Evolutionary conservation across 768 basidiomycete genomes (phyloP), one percentile per base, ranked within the genome.

Genomic region (Termitomyces sp.): DNA sequence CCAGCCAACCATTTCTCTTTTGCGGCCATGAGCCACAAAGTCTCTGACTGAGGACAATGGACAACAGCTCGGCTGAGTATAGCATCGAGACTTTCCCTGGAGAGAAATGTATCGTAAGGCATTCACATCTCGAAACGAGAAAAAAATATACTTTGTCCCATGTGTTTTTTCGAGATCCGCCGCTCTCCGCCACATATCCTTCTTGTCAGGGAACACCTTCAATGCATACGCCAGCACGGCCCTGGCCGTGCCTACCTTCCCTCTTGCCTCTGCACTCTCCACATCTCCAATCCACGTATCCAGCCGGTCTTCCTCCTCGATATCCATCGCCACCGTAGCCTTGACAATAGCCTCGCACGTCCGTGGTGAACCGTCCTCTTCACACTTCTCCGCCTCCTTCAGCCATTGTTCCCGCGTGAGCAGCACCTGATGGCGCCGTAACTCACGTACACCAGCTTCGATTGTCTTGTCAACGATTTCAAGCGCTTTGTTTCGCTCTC

Each of bases 11-110:
- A 99, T 72, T 94, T 92, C 77, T 98, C 96, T 75, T 99, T 99
- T 3, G 96, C 97, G 55, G 89, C 85, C 95, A 98, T 98, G 37
- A 98, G 82, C 97, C 97, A 98, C 5, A 99, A 79, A 0, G 94
- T 91, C 73, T 98, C 96, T 1, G 95, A 96, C 66, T 95, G 93
- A 0, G 96, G 97, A 67, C 94, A 96, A 70, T 94, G 88, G 58
- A 89, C 81, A 31, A 96, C 94, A 0, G 96, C 95, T 37, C 89
- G 84, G 49, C 79, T 80, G 47, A 98, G 84, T 4, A 98, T 85
- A 1, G 87, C 87, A 69, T 95, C 87, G 34, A 97, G 81, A 46
- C 89, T 86, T 67, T 93, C 89, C 62, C 88, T 90, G 64, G 58
- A 56, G 42, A 50, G n/a, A 43, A 49, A 25, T 1, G 32, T 31